A percentile compares a stretch with the other conserved stretches of the same genome.
Evolutionary conservation across 1,284 basidiomycete species (phyloP).

Genomic region (Prillingera fragicola): DNA sequence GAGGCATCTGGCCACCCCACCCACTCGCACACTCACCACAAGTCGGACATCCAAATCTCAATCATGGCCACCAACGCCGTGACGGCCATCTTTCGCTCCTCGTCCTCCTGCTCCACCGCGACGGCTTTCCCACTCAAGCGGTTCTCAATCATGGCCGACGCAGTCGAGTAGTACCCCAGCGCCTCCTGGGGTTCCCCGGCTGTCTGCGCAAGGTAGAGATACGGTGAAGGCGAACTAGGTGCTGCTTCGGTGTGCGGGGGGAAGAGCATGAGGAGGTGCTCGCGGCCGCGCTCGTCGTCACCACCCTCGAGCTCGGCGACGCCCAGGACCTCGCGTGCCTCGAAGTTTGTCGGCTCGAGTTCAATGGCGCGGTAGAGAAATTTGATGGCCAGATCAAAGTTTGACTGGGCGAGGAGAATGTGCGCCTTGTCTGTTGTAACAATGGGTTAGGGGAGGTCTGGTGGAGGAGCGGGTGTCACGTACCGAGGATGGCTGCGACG

Average conservation of each 20-base stretch:
- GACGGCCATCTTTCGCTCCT: constrained; percentile 67
- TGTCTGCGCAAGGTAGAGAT: constrained; percentile 86
- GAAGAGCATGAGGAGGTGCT: constrained; percentile 54
- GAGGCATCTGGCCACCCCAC: not conserved
- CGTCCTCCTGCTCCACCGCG: constrained; percentile 52
- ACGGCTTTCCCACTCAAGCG: constrained; percentile 51
- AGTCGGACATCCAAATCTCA: constrained; percentile 94
- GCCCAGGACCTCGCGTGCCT: constrained; percentile 74
- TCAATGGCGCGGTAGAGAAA: constrained; percentile 67
- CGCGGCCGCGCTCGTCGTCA: constrained; percentile 64
- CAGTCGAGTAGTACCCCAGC: constrained; percentile 72
- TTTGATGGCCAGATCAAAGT: constrained; percentile 71
- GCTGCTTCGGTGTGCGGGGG: constrained; percentile 56
- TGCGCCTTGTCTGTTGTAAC: constrained; percentile 59
- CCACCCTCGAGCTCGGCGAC: constrained; percentile 71
- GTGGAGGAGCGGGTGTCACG: not conserved
- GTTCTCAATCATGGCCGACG: constrained; percentile 65
- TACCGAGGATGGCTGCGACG: constrained; percentile 12
- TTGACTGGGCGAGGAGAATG: constrained; percentile 68
- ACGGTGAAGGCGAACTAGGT: constrained; percentile 63
- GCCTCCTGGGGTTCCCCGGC: constrained; percentile 65
- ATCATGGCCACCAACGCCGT: constrained; percentile 86
- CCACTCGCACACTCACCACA: constrained; percentile 60
- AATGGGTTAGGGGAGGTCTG: too few relatives aligned
- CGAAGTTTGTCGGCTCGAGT: constrained; percentile 59